phyloP scores from a whole-genome alignment of 2,329 filamentous ascomycete species.

The Fusarium sp. region DNA sequence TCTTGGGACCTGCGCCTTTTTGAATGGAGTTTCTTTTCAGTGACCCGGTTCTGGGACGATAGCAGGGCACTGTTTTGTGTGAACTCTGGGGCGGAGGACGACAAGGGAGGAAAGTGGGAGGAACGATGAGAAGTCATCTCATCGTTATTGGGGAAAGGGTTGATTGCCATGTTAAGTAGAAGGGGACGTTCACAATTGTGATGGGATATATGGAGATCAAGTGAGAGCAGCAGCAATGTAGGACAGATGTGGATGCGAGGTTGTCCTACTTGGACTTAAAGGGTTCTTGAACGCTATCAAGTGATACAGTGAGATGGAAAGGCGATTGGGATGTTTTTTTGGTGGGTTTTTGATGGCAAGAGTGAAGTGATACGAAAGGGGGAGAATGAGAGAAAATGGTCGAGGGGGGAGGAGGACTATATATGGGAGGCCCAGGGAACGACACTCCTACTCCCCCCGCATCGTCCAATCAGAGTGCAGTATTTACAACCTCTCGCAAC shows the following conservation, averaged over 20 bases:
- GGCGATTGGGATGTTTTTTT: background rate
- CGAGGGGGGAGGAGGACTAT: constrained; percentile 36
- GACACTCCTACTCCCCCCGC: constrained; percentile 9
- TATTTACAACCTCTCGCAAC: constrained; percentile 36
- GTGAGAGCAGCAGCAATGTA: constrained; percentile 4
- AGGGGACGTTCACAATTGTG: background rate
- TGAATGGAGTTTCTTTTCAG: background rate
- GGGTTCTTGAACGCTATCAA: constrained; percentile 4
- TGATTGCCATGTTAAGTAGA: background rate
- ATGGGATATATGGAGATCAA: background rate
- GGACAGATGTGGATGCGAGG: background rate
- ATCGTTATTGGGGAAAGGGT: background rate
- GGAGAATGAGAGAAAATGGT: constrained; percentile 17
- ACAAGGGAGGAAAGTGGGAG: background rate
- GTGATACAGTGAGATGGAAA: constrained; percentile 28
- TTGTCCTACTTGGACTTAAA: constrained; percentile 18
- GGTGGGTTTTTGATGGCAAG: constrained; percentile 23
- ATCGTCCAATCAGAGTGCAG: constrained; percentile 32
- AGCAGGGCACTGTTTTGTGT: background rate
- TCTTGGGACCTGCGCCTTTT: background rate
- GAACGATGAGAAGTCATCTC: constrained; percentile 17
- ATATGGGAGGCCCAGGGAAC: constrained; percentile 18
- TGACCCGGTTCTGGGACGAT: background rate
- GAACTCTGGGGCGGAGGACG: background rate
- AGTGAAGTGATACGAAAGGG: constrained; percentile 30